A percentile compares a stretch with the other conserved stretches of the same genome.
Conservation (phyloP, 176 grass and related monocot species). For the Puya raimondii region DNA sequence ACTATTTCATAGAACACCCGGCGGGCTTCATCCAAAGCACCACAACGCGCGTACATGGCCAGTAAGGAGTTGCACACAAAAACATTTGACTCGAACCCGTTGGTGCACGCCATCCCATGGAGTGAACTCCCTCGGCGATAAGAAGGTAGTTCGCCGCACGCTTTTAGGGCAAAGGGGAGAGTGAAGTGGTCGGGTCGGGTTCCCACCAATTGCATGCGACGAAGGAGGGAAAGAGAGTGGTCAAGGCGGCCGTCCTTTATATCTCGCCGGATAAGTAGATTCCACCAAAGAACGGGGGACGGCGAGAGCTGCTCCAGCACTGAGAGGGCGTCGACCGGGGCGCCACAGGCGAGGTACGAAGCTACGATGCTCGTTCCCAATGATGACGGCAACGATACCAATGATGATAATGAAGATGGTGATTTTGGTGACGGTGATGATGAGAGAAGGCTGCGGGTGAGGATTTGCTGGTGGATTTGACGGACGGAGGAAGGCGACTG, state of each 20-base stretch:
- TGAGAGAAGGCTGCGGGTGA: conserved; percentile 9
- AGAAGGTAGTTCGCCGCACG: conserved; percentile 66
- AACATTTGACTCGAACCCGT: conserved; percentile 60
- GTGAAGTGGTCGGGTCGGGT: conserved; percentile 64
- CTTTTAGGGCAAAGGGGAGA: conserved; percentile 64
- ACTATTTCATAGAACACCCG: conserved; percentile 65
- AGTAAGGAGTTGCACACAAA: conserved; percentile 74
- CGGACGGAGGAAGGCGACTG: background rate
- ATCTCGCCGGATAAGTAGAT: conserved; percentile 46
- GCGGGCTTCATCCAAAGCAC: conserved; percentile 46
- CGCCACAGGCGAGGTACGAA: conserved; percentile 6
- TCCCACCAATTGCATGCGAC: conserved; percentile 53
- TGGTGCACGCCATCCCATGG: conserved; percentile 58
- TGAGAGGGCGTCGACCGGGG: conserved; percentile 26
- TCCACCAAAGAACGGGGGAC: conserved; percentile 61
- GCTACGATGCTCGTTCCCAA: conserved; percentile 15
- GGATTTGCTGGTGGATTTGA: conserved; percentile 17
- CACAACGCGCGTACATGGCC: conserved; percentile 60
- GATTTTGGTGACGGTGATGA: background rate
- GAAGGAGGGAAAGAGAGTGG: conserved; percentile 38
- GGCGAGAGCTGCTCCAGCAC: conserved; percentile 44
- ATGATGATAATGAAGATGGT: background rate
- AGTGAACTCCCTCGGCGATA: conserved; percentile 46
- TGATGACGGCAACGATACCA: background rate
- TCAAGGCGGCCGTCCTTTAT: conserved; percentile 56